These are phyloP conservation scores for Ceratobasidium sp. DNA, from an alignment of 1,284 basidiomycete species.

Conservation along the genomic window DNA sequence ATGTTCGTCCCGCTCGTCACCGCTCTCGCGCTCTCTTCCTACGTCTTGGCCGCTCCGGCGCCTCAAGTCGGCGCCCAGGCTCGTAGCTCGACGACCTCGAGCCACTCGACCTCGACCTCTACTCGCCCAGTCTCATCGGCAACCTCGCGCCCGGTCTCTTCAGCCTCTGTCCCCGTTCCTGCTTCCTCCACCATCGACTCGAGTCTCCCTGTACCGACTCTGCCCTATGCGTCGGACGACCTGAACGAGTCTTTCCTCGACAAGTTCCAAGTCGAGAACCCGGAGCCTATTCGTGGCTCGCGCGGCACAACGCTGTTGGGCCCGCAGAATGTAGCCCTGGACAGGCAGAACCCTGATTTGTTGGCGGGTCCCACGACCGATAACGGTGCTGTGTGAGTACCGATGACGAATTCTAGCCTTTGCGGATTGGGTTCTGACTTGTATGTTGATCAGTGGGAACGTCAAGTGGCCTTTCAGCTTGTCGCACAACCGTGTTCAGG, in stretches of 20 bases:
- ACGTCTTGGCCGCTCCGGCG: conserved; percentile 18
- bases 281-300: conserved; percentile 5
- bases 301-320: conserved; percentile 51
- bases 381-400: conserved; percentile 66
- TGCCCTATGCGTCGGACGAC: conserved; percentile 30
- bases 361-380: conserved; percentile 61
- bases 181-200: background rate
- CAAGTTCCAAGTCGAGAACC: background rate
- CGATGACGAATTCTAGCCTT: background rate
- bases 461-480: conserved; percentile 78
- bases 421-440: background rate
- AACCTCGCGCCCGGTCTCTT: background rate
- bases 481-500: conserved; percentile 73
- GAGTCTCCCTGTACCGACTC: background rate
- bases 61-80: conserved; percentile 7
- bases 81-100: background rate
- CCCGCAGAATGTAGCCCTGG: conserved; percentile 64
- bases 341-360: conserved; percentile 67
- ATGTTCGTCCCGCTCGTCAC: conserved; percentile 27
- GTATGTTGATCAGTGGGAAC: conserved; percentile 57
- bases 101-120: background rate
- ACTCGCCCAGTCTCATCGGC: background rate
- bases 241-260: conserved; percentile 6
- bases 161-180: background rate
- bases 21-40: conserved; percentile 26